phyloP scores from a whole-genome alignment of 345 rosid genomes.

The Ceriops zippeliana region DNA sequence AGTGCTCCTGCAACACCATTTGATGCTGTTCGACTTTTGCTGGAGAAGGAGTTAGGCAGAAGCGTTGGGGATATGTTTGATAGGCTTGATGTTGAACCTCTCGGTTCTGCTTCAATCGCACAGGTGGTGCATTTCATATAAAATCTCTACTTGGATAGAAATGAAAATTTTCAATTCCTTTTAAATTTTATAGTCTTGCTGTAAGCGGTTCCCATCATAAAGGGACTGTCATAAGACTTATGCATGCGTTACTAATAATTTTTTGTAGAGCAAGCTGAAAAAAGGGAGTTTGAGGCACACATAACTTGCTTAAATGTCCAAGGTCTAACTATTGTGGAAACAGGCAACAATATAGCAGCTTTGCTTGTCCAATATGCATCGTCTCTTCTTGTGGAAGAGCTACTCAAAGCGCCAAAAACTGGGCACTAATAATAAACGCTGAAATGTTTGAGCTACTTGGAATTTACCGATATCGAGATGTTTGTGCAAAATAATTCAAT shows the following conservation, averaged over 20 bases:
- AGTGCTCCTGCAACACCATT: constrained; percentile 82
- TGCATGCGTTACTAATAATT: too few relatives aligned
- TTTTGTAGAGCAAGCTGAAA: too few relatives aligned
- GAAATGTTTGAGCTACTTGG: not conserved
- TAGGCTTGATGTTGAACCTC: constrained; percentile 66
- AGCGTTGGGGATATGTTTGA: constrained; percentile 56
- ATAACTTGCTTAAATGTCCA: not conserved
- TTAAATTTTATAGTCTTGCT: not conserved
- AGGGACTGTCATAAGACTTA: too few relatives aligned
- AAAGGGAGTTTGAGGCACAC: too few relatives aligned
- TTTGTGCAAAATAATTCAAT: not conserved
- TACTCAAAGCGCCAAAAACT: too few relatives aligned
- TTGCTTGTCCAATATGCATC: not conserved
- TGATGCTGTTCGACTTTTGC: constrained; percentile 43
- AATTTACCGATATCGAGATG: not conserved
- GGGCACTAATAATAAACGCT: not conserved
- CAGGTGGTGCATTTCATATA: constrained; percentile 47
- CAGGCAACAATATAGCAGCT: not conserved
- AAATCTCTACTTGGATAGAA: not conserved
- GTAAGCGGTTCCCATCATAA: not conserved
- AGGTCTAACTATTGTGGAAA: not conserved
- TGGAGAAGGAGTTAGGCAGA: constrained; percentile 70
- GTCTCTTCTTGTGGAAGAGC: not conserved
- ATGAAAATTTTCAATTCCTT: not conserved
- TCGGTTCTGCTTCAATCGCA: constrained; percentile 98